Conservation (phyloP, 2,329 filamentous ascomycete genomes). For the Cercospora berteroae region DNA sequence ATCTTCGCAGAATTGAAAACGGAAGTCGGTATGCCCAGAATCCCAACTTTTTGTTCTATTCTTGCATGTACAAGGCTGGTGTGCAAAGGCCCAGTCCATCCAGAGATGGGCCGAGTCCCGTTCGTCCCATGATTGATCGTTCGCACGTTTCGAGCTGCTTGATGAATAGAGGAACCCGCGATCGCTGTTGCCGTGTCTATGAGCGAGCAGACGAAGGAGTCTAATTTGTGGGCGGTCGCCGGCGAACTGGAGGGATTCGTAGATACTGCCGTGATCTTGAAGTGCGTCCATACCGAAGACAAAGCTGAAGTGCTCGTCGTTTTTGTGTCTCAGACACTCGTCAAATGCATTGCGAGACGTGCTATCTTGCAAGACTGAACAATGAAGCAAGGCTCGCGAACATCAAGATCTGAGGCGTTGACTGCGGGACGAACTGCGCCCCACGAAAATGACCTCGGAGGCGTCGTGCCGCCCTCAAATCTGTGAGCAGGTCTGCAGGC, state of each 20-base stretch:
- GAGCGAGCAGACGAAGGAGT: neutral
- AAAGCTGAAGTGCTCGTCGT: no score
- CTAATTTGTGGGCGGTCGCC: neutral
- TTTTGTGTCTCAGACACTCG: no score
- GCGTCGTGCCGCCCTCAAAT: neutral
- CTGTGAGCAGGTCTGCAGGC: neutral
- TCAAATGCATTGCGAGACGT: neutral
- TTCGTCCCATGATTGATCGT: no score
- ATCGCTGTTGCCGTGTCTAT: no score
- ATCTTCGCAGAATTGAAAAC: no score
- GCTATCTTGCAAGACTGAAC: neutral
- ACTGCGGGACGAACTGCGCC: neutral
- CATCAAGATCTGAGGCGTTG: neutral
- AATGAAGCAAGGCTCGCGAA: neutral
- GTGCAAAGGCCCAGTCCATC: no score
- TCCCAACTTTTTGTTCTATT: no score
- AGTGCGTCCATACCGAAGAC: neutral
- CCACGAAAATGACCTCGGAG: neutral
- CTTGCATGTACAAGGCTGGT: no score
- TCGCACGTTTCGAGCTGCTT: no score
- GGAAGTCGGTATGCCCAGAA: no score
- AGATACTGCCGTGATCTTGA: neutral
- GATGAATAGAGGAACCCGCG: no score
- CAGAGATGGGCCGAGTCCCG: no score
- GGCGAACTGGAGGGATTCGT: neutral